phyloP scores from a whole-genome alignment of 2,329 filamentous ascomycete species.

The Aureobasidium sp. region DNA sequence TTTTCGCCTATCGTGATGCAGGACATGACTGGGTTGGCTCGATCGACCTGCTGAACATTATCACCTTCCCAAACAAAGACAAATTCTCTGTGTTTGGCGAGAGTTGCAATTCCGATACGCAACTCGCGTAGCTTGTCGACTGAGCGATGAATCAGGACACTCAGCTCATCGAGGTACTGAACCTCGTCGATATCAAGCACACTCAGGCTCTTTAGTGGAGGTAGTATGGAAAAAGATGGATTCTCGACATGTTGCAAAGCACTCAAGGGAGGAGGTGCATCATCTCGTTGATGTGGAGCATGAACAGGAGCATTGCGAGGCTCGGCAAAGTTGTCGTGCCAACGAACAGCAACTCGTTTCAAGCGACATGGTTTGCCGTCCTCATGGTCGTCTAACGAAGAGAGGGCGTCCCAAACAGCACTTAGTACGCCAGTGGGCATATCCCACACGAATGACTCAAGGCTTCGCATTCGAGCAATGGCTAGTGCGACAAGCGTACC shows the following conservation, averaged over 20 bases:
- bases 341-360: slow-evolving; percentile 69
- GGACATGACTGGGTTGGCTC: slow-evolving; percentile 45
- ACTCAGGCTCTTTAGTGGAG: slow-evolving; percentile 62
- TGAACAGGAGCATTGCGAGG: slow-evolving; percentile 17
- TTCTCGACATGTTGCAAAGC: slow-evolving; percentile 55
- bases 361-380: slow-evolving; percentile 56
- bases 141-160: slow-evolving; percentile 64
- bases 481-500: slow-evolving; percentile 71
- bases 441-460: slow-evolving; percentile 79
- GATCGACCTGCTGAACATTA: slow-evolving; percentile 54
- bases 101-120: slow-evolving; percentile 59
- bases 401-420: slow-evolving; percentile 72
- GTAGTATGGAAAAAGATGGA: slow-evolving; percentile 70
- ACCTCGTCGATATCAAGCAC: slow-evolving; percentile 76
- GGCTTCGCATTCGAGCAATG: slow-evolving; percentile 69
- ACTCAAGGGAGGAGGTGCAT: slow-evolving; percentile 27
- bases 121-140: slow-evolving; percentile 58
- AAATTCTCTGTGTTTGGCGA: slow-evolving; percentile 46
- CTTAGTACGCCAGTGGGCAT: slow-evolving; percentile 79
- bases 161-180: slow-evolving; percentile 77
- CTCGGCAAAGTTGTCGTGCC: slow-evolving; percentile 63
- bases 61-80: slow-evolving; percentile 54
- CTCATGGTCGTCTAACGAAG: slow-evolving; percentile 55
- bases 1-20: slow-evolving; percentile 47
- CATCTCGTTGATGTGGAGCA: slow-evolving; percentile 31